Percentiles rank a stretch among this genome's conserved stretches.
These are phyloP conservation scores for Tricholoma hemisulphureum DNA, from an alignment of 768 basidiomycete species.

Conservation along the genomic window DNA sequence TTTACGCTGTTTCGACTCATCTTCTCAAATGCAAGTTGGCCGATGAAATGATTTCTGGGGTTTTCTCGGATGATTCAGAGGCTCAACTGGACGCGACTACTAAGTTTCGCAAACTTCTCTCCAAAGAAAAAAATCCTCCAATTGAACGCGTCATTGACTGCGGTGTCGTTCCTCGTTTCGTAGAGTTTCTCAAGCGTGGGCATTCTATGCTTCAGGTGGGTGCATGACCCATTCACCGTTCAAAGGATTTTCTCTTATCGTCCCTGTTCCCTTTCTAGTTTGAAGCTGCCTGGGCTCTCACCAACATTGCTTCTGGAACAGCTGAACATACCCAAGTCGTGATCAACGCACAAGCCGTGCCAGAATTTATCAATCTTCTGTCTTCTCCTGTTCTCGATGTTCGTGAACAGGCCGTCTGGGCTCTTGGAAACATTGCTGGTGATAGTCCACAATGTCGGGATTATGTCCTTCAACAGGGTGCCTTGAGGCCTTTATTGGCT, in stretches of 20 bases:
- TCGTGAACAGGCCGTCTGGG: conserved; percentile 99
- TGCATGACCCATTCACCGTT: conserved; percentile 5
- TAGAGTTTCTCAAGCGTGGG: conserved; percentile 83
- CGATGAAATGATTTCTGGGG: conserved; percentile 89
- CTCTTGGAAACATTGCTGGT: conserved; percentile 97
- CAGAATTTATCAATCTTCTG: conserved; percentile 94
- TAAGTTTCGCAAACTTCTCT: conserved; percentile 96
- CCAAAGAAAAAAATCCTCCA: conserved; percentile 99
- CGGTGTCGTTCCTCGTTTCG: conserved; percentile 95
- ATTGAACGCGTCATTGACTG: conserved; percentile 98
- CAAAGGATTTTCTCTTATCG: conserved; percentile 6
- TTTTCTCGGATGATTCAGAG: conserved; percentile 89
- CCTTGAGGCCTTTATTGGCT: conserved; percentile 86
- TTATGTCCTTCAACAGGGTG: conserved; percentile 91
- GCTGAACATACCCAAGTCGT: conserved; percentile 98
- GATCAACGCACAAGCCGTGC: conserved; percentile 91
- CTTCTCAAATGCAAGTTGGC: conserved; percentile 52
- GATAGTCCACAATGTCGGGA: conserved; percentile 98
- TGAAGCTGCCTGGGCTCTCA: conserved; percentile 97
- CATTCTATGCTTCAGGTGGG: conserved; percentile 83
- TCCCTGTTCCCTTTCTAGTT: conserved; percentile 52
- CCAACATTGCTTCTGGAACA: conserved; percentile 97
- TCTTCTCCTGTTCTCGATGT: conserved; percentile 96
- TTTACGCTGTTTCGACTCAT: conserved; percentile 12
- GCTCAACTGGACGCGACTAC: conserved; percentile 96